These are phyloP conservation scores for Escallonia herrerae DNA, from an alignment of 129 eudicot species.

Conservation along the genomic window DNA sequence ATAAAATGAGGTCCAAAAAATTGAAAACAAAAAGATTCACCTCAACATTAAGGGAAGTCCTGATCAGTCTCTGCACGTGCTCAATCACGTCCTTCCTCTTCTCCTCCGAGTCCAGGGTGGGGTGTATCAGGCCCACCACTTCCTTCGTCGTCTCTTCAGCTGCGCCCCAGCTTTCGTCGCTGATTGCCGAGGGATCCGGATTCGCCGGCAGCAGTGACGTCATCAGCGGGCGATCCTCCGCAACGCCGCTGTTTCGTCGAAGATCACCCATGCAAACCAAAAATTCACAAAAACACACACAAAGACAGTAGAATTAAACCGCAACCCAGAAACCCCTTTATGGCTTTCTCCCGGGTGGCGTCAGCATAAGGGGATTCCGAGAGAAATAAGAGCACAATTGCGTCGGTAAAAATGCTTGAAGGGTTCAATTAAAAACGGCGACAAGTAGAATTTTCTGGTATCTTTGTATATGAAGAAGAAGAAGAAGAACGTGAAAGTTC, in stretches of 20 bases:
- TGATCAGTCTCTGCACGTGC: slow-evolving; percentile 47
- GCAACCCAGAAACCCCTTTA: slow-evolving; percentile 15
- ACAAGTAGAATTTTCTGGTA: too few relatives aligned
- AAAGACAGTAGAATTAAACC: not conserved
- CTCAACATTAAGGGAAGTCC: slow-evolving; percentile 40
- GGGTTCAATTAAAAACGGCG: too few relatives aligned
- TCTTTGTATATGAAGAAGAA: too few relatives aligned
- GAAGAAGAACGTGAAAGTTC: too few relatives aligned
- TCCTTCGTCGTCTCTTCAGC: slow-evolving; percentile 50
- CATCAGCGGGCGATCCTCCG: slow-evolving; percentile 34
- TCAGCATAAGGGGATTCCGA: slow-evolving; percentile 9
- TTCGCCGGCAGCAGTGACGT: slow-evolving; percentile 15
- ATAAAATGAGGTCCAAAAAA: not conserved
- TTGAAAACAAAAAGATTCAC: slow-evolving; percentile 22
- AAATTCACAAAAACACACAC: too few relatives aligned
- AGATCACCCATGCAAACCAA: slow-evolving; percentile 36
- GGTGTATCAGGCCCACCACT: slow-evolving; percentile 49
- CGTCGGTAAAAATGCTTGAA: not conserved
- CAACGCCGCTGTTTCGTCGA: slow-evolving; percentile 7
- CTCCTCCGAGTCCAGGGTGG: slow-evolving; percentile 68
- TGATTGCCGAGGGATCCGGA: slow-evolving; percentile 53
- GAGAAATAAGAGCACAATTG: slow-evolving; percentile 1
- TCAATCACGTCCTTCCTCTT: slow-evolving; percentile 64
- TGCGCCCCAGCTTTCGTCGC: slow-evolving; percentile 29
- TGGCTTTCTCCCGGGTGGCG: slow-evolving; percentile 1